Evolutionary conservation across 2,329 filamentous ascomycete genomes (phyloP).

Genomic region (Mollisiaceae sp.): DNA sequence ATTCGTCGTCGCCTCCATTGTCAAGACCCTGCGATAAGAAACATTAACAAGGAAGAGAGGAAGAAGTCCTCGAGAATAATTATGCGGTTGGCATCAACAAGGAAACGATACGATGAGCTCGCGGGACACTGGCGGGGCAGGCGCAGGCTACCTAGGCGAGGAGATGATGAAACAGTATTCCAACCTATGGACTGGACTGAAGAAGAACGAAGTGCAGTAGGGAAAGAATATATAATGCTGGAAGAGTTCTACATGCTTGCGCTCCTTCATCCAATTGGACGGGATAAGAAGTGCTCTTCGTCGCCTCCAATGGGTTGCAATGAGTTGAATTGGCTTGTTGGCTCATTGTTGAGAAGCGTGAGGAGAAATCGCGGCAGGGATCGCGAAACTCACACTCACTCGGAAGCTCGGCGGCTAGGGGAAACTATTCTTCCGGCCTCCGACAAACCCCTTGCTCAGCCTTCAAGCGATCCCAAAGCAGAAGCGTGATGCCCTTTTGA

Average conservation of each 20-base stretch:
- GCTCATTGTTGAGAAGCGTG: constrained; percentile 6
- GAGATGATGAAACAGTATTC: constrained; percentile 13
- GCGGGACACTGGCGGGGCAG: constrained; percentile 23
- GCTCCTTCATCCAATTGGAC: constrained; percentile 12
- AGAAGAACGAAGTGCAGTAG: neutral
- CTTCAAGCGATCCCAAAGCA: constrained; percentile 17
- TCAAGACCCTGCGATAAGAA: neutral
- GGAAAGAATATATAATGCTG: constrained; percentile 7
- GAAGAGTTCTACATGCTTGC: constrained; percentile 1
- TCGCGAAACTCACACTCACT: constrained; percentile 5
- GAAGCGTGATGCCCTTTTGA: constrained; percentile 28
- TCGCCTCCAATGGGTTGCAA: constrained; percentile 14
- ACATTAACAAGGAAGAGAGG: constrained; percentile 35
- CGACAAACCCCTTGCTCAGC: constrained; percentile 1
- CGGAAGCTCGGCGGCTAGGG: constrained; percentile 15
- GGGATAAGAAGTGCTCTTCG: neutral
- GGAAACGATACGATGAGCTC: neutral
- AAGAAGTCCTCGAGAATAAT: constrained; percentile 46
- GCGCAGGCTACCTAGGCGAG: constrained; percentile 1
- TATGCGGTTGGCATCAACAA: neutral
- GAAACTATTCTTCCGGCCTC: constrained; percentile 14
- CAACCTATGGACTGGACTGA: constrained; percentile 1
- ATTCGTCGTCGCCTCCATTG: constrained; percentile 33
- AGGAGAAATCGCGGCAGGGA: constrained; percentile 12
- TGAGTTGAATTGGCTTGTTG: constrained; percentile 17